These are phyloP conservation scores for Ramaria rubella DNA, from an alignment of 768 basidiomycete species.

Conservation along the genomic window DNA sequence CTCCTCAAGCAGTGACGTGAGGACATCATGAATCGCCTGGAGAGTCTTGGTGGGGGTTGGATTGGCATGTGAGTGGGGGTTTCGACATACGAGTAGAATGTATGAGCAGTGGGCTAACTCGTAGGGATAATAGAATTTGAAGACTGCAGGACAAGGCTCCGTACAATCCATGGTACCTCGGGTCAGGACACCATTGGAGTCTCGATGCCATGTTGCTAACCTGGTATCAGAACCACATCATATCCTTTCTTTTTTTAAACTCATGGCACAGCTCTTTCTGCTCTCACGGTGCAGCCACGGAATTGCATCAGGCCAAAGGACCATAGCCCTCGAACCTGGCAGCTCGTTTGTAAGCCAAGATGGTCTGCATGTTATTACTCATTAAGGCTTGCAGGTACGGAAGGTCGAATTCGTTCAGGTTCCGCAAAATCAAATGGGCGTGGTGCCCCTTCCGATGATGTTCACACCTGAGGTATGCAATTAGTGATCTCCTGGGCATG, in stretches of 20 bases:
- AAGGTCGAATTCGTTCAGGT: constrained; percentile 16
- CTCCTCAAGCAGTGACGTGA: constrained; percentile 12
- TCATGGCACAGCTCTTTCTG: constrained; percentile 16
- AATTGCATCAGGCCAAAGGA: constrained; percentile 17
- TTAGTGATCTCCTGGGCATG: not conserved
- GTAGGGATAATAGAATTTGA: constrained; percentile 9
- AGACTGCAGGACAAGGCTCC: not conserved
- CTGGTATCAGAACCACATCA: not conserved
- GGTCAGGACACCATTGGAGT: constrained; percentile 11
- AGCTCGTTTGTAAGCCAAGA: constrained; percentile 1
- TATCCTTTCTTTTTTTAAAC: constrained; percentile 9
- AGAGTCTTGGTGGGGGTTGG: constrained; percentile 9
- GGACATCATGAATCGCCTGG: constrained; percentile 11
- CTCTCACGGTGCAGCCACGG: no score
- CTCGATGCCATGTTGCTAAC: constrained; percentile 18
- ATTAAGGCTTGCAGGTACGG: constrained; percentile 20
- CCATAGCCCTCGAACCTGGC: constrained; percentile 16
- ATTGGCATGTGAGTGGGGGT: constrained; percentile 11
- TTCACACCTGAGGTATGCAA: not conserved
- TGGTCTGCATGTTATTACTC: not conserved
- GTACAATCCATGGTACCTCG: constrained; percentile 7
- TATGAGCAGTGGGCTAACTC: constrained; percentile 7
- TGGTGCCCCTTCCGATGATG: no score
- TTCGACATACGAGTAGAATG: no score
- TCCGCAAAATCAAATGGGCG: no score